A percentile compares a stretch with the other conserved stretches of the same genome.
These are phyloP conservation scores for Leccinum ponderosum DNA, from an alignment of 1,284 basidiomycete genomes.

Conservation along the genomic window DNA sequence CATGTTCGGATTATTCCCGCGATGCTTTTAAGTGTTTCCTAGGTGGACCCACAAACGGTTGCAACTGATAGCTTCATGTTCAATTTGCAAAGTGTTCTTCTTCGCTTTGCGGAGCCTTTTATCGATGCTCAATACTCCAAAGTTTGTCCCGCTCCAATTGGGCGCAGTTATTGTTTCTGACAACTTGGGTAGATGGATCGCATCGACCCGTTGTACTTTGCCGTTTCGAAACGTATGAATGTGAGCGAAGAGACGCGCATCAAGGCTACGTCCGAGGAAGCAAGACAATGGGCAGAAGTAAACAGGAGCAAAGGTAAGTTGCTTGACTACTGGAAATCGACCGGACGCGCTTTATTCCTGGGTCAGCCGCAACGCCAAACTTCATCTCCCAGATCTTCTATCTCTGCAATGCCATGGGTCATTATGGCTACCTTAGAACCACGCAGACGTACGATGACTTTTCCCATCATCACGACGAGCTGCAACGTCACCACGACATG, in stretches of 20 bases:
- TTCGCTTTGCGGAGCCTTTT: constrained; percentile 94
- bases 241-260: constrained; percentile 89
- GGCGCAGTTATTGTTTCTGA: constrained; percentile 12
- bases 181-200: constrained; percentile 71
- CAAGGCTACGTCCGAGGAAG: constrained; percentile 86
- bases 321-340: background rate
- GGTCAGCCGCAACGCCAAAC: constrained; percentile 62
- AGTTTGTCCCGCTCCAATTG: constrained; percentile 41
- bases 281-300: constrained; percentile 66
- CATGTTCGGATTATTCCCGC: background rate
- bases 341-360: background rate
- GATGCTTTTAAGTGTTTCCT: background rate
- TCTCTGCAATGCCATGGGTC: constrained; percentile 80
- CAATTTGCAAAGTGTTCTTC: constrained; percentile 82
- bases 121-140: constrained; percentile 93
- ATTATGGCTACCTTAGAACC: constrained; percentile 83
- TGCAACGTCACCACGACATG: constrained; percentile 77
- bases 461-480: constrained; percentile 73
- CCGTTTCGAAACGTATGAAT: constrained; percentile 69
- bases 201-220: constrained; percentile 85
- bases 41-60: constrained; percentile 86
- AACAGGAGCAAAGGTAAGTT: constrained; percentile 47
- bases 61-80: constrained; percentile 93
- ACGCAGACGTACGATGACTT: constrained; percentile 74
- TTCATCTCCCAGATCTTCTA: constrained; percentile 98